Percentiles rank a stretch among this genome's conserved stretches.
These are phyloP conservation scores for Colletotrichum sp. DNA, from an alignment of 2,329 filamentous ascomycete species.

Conservation along the genomic window DNA sequence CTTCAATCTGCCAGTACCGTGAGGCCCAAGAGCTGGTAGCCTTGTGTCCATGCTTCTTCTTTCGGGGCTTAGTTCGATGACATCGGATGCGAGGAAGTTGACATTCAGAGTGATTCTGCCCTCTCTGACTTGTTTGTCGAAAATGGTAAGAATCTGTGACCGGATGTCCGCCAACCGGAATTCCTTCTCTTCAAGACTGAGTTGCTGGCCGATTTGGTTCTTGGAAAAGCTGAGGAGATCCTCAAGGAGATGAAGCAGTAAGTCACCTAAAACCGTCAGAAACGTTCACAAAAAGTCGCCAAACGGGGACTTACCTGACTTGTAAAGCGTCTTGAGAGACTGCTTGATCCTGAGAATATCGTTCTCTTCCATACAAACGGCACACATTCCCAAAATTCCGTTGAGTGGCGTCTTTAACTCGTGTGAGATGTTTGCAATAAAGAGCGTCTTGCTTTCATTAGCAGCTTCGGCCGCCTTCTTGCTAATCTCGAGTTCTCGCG, in stretches of 20 bases:
- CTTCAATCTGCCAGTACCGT: constrained; percentile 71
- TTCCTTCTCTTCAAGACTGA: constrained; percentile 83
- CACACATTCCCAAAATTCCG: constrained; percentile 92
- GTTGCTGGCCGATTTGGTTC: constrained; percentile 88
- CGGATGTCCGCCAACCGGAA: constrained; percentile 85
- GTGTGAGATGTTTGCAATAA: constrained; percentile 91
- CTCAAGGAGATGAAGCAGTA: constrained; percentile 84
- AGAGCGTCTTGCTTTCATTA: constrained; percentile 95
- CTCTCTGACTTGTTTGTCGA: constrained; percentile 87
- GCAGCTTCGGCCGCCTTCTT: constrained; percentile 94
- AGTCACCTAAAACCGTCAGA: constrained; percentile 55
- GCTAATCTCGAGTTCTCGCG: constrained; percentile 83
- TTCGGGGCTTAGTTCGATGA: constrained; percentile 22
- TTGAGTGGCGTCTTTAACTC: constrained; percentile 94
- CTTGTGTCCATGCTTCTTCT: constrained; percentile 30
- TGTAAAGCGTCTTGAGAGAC: constrained; percentile 87
- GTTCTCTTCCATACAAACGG: constrained; percentile 91
- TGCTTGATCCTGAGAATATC: constrained; percentile 79
- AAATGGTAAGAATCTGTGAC: constrained; percentile 83
- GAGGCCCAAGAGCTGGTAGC: constrained; percentile 66
- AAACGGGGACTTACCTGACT: constrained; percentile 58
- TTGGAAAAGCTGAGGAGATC: constrained; percentile 93
- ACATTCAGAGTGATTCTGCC: constrained; percentile 77
- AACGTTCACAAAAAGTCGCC: too few species aligned
- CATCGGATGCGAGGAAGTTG: constrained; percentile 66